These are phyloP conservation scores for Sclerospora graminicola DNA, from an alignment of 352 stramenopile species.

Conservation along the genomic window DNA sequence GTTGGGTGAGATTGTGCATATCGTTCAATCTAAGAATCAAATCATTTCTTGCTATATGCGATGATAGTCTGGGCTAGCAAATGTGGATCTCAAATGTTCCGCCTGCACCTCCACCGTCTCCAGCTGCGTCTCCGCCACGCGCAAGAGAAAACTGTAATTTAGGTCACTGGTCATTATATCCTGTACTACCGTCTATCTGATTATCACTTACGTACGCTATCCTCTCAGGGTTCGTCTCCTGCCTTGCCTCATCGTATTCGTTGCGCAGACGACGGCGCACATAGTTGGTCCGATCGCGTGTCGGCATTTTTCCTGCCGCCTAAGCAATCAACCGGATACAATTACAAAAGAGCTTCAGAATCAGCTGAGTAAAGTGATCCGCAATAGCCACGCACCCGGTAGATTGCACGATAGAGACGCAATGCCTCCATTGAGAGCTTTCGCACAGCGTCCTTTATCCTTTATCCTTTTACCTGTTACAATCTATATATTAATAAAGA, in stretches of 20 bases:
- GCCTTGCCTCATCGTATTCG: slow-evolving; percentile 58
- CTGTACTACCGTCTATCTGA: neutral
- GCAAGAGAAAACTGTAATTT: slow-evolving; percentile 47
- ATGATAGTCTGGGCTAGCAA: slow-evolving; percentile 62
- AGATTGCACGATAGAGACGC: slow-evolving; percentile 65
- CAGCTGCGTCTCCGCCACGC: slow-evolving; percentile 64
- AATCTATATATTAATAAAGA: too few species aligned
- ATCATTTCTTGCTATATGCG: slow-evolving; percentile 5
- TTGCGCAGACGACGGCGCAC: slow-evolving; percentile 52
- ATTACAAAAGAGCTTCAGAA: neutral
- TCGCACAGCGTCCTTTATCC: slow-evolving; percentile 1
- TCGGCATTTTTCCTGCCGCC: slow-evolving; percentile 58
- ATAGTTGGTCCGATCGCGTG: slow-evolving; percentile 50
- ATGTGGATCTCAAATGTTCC: slow-evolving; percentile 42
- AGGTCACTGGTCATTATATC: neutral
- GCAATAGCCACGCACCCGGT: slow-evolving; percentile 31
- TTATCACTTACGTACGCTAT: slow-evolving; percentile 30
- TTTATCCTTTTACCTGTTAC: neutral
- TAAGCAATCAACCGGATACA: slow-evolving; percentile 4
- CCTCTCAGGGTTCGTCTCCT: slow-evolving; percentile 40
- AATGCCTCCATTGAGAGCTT: slow-evolving; percentile 37
- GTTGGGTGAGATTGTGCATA: too few species aligned
- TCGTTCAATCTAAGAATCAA: too few species aligned
- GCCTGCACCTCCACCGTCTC: slow-evolving; percentile 69
- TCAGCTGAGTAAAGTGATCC: neutral